phyloP scores from a whole-genome alignment of 1,284 basidiomycete genomes.

The Ceratobasidium sp. region DNA sequence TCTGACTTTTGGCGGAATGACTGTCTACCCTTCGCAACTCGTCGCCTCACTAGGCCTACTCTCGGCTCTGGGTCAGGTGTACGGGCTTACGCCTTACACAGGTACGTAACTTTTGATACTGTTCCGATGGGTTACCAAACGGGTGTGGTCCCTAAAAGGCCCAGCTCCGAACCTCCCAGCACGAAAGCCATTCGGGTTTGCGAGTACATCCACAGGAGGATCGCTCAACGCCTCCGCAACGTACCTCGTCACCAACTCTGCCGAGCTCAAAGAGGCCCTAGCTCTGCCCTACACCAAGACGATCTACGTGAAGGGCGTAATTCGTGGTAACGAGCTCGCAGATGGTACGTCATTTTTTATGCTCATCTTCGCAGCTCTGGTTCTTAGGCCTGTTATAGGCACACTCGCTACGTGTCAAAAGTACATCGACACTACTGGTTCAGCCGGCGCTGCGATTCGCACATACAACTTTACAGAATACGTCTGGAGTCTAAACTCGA shows the following conservation, averaged over 20 bases:
- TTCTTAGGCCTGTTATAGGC: background rate
- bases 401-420: conserved; percentile 19
- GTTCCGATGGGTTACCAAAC: background rate
- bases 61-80: background rate
- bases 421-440: conserved; percentile 21
- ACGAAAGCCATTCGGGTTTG: conserved; percentile 12
- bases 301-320: conserved; percentile 22
- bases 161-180: conserved; percentile 2
- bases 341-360: conserved; percentile 15
- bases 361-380: background rate
- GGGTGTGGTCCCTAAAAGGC: background rate
- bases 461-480: conserved; percentile 34
- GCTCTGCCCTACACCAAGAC: conserved; percentile 23
- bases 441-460: conserved; percentile 24
- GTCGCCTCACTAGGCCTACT: background rate
- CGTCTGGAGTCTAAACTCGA: conserved; percentile 21
- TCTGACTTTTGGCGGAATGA: background rate
- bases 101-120: background rate
- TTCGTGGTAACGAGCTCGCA: conserved; percentile 17
- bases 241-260: conserved; percentile 18
- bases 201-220: conserved; percentile 21
- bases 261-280: conserved; percentile 21
- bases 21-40: background rate
- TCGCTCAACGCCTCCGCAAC: conserved; percentile 21
- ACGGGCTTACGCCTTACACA: conserved; percentile 4